Percentiles rank a stretch among this genome's conserved stretches.
These are phyloP conservation scores for Apiospora saccharicola DNA, from an alignment of 2,329 filamentous ascomycete genomes.

Conservation along the genomic window DNA sequence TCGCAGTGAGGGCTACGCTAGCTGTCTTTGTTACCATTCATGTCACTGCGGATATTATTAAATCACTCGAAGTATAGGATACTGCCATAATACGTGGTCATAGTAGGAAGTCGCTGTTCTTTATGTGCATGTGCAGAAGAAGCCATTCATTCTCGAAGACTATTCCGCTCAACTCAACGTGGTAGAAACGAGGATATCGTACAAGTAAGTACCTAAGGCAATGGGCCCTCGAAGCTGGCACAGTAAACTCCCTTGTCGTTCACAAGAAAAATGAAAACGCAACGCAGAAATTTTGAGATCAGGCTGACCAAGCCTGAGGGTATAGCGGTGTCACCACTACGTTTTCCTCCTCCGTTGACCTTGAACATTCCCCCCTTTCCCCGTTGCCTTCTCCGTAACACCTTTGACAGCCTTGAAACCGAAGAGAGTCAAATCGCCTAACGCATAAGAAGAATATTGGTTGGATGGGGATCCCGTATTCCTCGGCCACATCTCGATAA, in stretches of 20 bases:
- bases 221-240: not conserved
- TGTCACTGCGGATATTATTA: too few relatives aligned
- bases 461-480: not conserved
- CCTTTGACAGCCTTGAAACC: not conserved
- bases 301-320: slow-evolving; percentile 28
- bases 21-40: too few relatives aligned
- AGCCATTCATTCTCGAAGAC: not conserved
- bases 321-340: not conserved
- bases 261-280: not conserved
- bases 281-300: slow-evolving; percentile 17
- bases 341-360: not conserved
- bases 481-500: not conserved
- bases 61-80: too few relatives aligned
- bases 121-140: not conserved
- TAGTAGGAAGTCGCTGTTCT: not conserved
- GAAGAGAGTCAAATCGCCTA: not conserved
- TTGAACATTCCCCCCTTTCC: not conserved
- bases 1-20: too few relatives aligned
- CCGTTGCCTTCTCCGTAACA: not conserved
- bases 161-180: not conserved
- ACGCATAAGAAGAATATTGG: not conserved
- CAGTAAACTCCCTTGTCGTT: not conserved
- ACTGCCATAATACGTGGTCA: not conserved
- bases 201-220: not conserved
- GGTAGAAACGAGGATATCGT: not conserved